Percentiles rank a stretch among this genome's conserved stretches.
phyloP scores from a whole-genome alignment of 1,139 yeast genomes.

The Taiozyma sp. region DNA sequence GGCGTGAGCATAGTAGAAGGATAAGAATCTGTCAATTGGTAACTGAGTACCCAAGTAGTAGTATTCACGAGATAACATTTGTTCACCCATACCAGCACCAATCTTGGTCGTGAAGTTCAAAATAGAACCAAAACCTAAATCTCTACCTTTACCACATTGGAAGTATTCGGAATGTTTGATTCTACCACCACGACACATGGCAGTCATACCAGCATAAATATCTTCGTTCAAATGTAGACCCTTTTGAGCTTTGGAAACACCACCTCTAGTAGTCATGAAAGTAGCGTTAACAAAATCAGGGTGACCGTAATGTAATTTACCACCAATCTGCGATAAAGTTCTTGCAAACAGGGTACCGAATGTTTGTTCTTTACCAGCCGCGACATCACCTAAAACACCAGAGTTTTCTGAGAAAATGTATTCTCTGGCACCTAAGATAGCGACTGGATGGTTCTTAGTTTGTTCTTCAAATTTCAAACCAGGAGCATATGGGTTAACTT shows the following conservation, averaged over 20 bases:
- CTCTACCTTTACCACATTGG: conserved; percentile 99
- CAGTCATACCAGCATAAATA: conserved; percentile 99
- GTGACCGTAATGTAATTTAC: conserved; percentile 98
- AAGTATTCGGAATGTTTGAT: conserved; percentile 98
- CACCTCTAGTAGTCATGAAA: conserved; percentile 97
- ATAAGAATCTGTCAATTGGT: conserved; percentile 94
- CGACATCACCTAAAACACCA: conserved; percentile 98
- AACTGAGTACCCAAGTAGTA: conserved; percentile 96
- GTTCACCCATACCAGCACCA: conserved; percentile 99
- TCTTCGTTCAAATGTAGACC: conserved; percentile 98
- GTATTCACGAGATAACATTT: conserved; percentile 96
- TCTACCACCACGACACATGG: conserved; percentile 96
- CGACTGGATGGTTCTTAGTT: conserved; percentile 70
- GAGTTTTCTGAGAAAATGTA: conserved; percentile 98
- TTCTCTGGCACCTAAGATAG: conserved; percentile 99
- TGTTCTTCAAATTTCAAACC: conserved; percentile 42
- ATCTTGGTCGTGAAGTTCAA: conserved; percentile 97
- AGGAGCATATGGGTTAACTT: conserved; percentile 68
- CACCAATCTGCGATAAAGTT: conserved; percentile 97
- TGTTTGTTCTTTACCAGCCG: conserved; percentile 99
- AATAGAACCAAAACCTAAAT: conserved; percentile 98
- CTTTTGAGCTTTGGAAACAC: conserved; percentile 98
- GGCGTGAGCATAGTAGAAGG: conserved; percentile 97
- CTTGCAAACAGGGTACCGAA: conserved; percentile 98
- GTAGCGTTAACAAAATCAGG: conserved; percentile 97